Evolutionary conservation across 306 rosid genomes (phyloP), one percentile per base, ranked within the genome.

Genomic region (Vigna unguiculata): DNA sequence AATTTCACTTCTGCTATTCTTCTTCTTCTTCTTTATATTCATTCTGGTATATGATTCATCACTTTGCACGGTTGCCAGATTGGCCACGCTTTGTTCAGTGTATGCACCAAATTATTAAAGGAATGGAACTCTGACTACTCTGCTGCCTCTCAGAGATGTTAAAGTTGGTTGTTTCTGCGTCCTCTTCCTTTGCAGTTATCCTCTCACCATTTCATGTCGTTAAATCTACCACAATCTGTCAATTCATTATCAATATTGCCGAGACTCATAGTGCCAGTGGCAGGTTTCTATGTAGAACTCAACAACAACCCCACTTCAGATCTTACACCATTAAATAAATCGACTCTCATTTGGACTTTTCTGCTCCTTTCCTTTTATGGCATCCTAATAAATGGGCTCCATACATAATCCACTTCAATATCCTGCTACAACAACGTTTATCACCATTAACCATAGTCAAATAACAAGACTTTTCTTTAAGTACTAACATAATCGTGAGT

Each of bases 51-150:
- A 46, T 69, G 43, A 47, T 52, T 70, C 68, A 72, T 71, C 55
- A 25, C 73, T 69, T 72, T 77, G 85, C 75, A 74, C 87, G 83
- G 72, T 53, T 89, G 93, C 81, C 96, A 89, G 90, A 67, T 84
- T 84, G 87, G 86, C 90, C 97, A 91, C 51, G 84, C 81, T 84
- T 82, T 86, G 80, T 89, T 79, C 86, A 71, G 73, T 84, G 52
- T 46, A 78, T 54, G 38, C 43, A 68, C 65, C 22, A 70, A 59
- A 81, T 78, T 71, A 81, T 74, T 73, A 69, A 45, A 77, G 85
- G 83, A 80, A 82, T 84, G 84, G 90, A 74, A 80, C 72, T 74
- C 79, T 77, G 82, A 53, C 4, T 53, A 45, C 79, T 49, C 82
- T 76, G 69, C 77, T 49, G 15, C 5, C 74, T 49, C 73, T 63